Evolutionary conservation across 768 basidiomycete species (phyloP).

Genomic region (Auriscalpium orientale): DNA sequence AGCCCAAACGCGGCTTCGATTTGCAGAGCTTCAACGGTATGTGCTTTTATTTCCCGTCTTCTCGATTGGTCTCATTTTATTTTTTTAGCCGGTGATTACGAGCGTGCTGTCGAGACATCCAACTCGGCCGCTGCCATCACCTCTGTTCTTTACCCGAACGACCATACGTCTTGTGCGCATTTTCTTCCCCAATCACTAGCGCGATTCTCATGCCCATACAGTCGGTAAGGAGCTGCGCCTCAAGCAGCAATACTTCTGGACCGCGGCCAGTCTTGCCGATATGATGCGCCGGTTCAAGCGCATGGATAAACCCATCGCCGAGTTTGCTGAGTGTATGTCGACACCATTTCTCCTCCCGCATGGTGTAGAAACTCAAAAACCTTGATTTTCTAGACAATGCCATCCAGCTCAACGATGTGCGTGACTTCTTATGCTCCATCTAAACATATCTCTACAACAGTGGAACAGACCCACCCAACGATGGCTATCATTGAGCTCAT

Average conservation of each 20-base stretch:
- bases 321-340: slow-evolving; percentile 73
- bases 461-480: slow-evolving; percentile 79
- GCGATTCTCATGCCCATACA: slow-evolving; percentile 19
- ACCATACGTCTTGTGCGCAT: slow-evolving; percentile 52
- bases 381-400: slow-evolving; percentile 51
- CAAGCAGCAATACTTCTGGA: slow-evolving; percentile 98
- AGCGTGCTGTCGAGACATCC: slow-evolving; percentile 77
- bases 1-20: slow-evolving; percentile 88
- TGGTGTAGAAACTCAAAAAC: too few relatives aligned
- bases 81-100: slow-evolving; percentile 79
- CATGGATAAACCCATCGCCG: slow-evolving; percentile 66
- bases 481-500: slow-evolving; percentile 93
- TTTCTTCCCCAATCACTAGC: background rate
- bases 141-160: slow-evolving; percentile 92
- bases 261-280: slow-evolving; percentile 79
- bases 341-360: background rate
- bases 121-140: slow-evolving; percentile 93
- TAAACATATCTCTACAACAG: too few relatives aligned
- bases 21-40: slow-evolving; percentile 90
- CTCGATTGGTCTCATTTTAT: background rate
- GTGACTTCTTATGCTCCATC: slow-evolving; percentile 9
- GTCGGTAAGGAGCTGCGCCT: slow-evolving; percentile 84
- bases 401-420: slow-evolving; percentile 90
- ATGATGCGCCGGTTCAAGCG: slow-evolving; percentile 93
- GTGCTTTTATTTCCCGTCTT: background rate